Percentiles rank a stretch among this genome's conserved stretches.
Evolutionary conservation across 257 asterid species (phyloP).

Genomic region (Primulina eburnea): DNA sequence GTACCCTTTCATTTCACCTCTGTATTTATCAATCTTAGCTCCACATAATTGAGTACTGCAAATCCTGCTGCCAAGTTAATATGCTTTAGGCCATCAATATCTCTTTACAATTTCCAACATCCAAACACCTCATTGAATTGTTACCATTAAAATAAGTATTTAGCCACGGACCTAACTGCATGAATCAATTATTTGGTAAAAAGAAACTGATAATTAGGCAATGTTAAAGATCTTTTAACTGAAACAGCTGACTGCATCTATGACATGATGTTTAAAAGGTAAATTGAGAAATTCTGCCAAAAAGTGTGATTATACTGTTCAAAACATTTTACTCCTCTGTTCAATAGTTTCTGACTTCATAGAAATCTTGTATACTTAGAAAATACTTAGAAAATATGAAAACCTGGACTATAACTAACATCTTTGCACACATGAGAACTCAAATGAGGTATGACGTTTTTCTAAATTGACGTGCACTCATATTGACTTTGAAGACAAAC

Average conservation of each 20-base stretch:
- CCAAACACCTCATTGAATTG: neutral
- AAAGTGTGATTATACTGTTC: neutral
- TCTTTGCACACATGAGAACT: neutral
- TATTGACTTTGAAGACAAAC: neutral
- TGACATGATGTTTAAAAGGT: neutral
- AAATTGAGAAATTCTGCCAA: neutral
- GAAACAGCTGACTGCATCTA: neutral
- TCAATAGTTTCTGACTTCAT: no score
- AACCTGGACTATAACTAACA: no score
- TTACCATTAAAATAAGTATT: no score
- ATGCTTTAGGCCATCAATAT: neutral
- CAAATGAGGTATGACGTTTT: neutral
- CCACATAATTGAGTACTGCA: neutral
- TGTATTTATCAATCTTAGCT: neutral
- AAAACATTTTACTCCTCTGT: neutral
- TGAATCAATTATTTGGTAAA: neutral
- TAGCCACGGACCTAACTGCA: neutral
- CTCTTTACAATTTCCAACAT: neutral
- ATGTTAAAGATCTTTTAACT: neutral
- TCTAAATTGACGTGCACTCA: neutral
- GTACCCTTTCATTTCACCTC: neutral
- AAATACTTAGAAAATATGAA: neutral
- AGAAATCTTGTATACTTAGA: neutral
- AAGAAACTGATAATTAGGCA: neutral
- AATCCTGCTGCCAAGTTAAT: no score